These are phyloP conservation scores for Populus nigra DNA, from an alignment of 345 rosid genomes.

Conservation along the genomic window DNA sequence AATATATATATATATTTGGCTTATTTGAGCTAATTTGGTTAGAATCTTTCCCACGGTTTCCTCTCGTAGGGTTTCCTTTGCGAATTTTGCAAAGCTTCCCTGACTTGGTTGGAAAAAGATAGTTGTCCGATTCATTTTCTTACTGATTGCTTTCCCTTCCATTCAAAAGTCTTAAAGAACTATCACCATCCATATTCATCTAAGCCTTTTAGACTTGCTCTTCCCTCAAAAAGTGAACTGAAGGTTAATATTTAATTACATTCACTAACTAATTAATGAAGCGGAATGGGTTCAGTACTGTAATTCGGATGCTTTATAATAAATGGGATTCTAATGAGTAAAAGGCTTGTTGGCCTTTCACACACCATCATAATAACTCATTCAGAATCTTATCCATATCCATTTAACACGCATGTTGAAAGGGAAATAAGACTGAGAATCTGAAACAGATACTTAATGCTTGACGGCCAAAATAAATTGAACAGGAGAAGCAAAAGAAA, in stretches of 20 bases:
- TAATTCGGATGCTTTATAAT: no score
- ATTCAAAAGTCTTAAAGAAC: constrained; percentile 2
- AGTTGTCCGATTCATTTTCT: not conserved
- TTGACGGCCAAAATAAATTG: not conserved
- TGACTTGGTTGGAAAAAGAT: constrained; percentile 12
- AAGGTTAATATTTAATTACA: not conserved
- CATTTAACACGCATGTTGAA: constrained; percentile 19
- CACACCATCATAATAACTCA: constrained; percentile 12
- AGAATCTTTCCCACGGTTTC: constrained; percentile 11
- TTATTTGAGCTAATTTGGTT: constrained; percentile 26
- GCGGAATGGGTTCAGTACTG: constrained; percentile 7
- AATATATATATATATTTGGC: constrained; percentile 5
- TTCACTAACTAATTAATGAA: not conserved
- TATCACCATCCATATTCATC: constrained; percentile 18
- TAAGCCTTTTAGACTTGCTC: constrained; percentile 18
- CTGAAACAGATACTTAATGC: constrained; percentile 26
- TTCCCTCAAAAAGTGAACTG: constrained; percentile 12
- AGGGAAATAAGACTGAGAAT: constrained; percentile 27
- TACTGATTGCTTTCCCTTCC: not conserved
- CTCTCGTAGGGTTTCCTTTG: constrained; percentile 13
- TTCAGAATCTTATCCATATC: constrained; percentile 13
- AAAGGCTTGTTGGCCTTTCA: constrained; percentile 25
- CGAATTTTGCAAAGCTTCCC: not conserved
- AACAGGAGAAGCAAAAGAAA: not conserved
- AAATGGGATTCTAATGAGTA: not conserved